Conservation (phyloP, 352 stramenopile genomes). For the Pythium vanterpoolii region DNA sequence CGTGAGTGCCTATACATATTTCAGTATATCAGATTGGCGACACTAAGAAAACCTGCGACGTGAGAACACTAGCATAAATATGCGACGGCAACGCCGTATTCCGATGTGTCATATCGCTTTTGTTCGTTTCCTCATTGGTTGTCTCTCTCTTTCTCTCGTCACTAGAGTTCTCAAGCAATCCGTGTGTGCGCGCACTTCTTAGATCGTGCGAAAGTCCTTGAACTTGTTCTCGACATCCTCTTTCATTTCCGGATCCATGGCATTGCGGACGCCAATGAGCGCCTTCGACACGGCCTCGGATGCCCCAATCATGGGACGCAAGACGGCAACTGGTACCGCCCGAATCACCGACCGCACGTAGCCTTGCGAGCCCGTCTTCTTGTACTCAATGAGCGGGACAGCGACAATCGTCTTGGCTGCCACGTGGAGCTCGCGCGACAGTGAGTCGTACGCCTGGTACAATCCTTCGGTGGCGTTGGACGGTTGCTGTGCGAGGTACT, state of each 20-base stretch:
- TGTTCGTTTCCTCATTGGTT: slow-evolving; percentile 7
- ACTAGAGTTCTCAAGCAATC: too few species aligned
- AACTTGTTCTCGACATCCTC: slow-evolving; percentile 92
- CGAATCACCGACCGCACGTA: slow-evolving; percentile 88
- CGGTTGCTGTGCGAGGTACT: slow-evolving; percentile 81
- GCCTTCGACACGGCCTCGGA: slow-evolving; percentile 84
- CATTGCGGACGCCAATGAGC: slow-evolving; percentile 84
- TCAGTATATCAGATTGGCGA: too few species aligned
- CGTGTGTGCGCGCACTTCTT: not conserved
- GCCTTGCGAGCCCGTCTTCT: slow-evolving; percentile 85
- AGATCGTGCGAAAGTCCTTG: slow-evolving; percentile 75
- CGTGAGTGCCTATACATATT: slow-evolving; percentile 2
- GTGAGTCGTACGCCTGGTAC: slow-evolving; percentile 81
- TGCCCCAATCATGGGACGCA: slow-evolving; percentile 86
- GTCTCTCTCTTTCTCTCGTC: slow-evolving; percentile 2
- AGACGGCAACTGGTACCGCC: slow-evolving; percentile 79
- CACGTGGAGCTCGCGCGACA: slow-evolving; percentile 79
- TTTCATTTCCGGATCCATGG: slow-evolving; percentile 85
- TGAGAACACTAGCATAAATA: not conserved
- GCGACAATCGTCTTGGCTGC: slow-evolving; percentile 88
- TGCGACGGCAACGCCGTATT: not conserved
- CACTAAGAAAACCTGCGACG: slow-evolving; percentile 15
- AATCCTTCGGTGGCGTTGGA: slow-evolving; percentile 79
- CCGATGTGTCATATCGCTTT: not conserved
- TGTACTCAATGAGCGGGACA: slow-evolving; percentile 88